phyloP scores from a whole-genome alignment of 306 rosid genomes.

The Mucuna pruriens region DNA sequence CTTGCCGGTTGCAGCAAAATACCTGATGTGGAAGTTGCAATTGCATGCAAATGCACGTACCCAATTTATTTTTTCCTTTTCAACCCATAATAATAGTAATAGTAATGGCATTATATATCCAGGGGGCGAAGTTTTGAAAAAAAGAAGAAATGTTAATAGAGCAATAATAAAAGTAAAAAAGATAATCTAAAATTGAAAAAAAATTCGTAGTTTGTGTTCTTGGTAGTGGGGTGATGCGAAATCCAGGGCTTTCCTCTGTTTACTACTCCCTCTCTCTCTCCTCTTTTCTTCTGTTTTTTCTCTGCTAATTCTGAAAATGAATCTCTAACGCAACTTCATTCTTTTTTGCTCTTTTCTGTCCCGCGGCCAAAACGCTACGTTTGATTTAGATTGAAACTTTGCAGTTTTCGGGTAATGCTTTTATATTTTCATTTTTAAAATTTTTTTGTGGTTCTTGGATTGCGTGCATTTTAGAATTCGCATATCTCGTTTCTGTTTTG shows the following conservation, averaged over 20 bases:
- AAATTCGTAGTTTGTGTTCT: conserved; percentile 34
- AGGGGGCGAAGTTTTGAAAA: too few relatives aligned
- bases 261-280: conserved; percentile 23
- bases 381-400: conserved; percentile 37
- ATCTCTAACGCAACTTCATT: conserved; percentile 53
- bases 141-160: neutral
- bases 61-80: neutral
- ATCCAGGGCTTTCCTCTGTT: conserved; percentile 53
- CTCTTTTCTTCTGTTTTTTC: neutral
- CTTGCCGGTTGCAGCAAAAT: neutral
- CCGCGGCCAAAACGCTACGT: conserved; percentile 34
- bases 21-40: neutral
- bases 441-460: conserved; percentile 33
- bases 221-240: conserved; percentile 64
- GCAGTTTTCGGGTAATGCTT: conserved; percentile 23
- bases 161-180: neutral
- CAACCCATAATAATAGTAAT: too few relatives aligned
- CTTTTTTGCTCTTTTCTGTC: neutral
- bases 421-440: neutral
- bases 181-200: conserved; percentile 38
- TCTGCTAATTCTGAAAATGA: conserved; percentile 47
- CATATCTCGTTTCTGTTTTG: conserved; percentile 49
- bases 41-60: conserved; percentile 25
- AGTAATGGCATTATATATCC: neutral
- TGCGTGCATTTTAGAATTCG: conserved; percentile 36